These are phyloP conservation scores for Strobilomyces echinocephalus DNA, from an alignment of 768 basidiomycete species.

Conservation along the genomic window DNA sequence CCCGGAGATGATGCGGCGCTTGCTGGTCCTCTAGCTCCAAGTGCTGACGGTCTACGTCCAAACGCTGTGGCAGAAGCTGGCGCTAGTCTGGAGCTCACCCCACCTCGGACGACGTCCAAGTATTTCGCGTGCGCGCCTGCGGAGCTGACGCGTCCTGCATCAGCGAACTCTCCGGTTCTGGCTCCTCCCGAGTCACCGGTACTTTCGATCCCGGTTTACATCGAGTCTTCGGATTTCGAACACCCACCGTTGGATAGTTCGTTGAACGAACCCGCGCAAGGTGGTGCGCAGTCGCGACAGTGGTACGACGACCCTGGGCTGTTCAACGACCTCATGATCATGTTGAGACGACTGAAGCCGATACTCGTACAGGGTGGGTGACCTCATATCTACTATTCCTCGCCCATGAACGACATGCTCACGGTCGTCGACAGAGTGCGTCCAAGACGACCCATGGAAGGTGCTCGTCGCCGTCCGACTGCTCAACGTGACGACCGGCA, in stretches of 20 bases:
- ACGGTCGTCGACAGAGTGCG: constrained; percentile 35
- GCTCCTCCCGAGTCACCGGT: constrained; percentile 4
- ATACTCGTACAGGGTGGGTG: constrained; percentile 29
- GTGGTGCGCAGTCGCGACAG: not conserved
- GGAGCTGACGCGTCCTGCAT: not conserved
- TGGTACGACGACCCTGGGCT: constrained; percentile 4
- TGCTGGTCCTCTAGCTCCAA: not conserved
- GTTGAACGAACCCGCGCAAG: not conserved
- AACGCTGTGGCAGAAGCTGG: not conserved
- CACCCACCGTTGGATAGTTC: not conserved
- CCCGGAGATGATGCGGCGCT: not conserved
- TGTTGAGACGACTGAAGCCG: constrained; percentile 28
- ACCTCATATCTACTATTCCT: not conserved
- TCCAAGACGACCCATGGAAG: constrained; percentile 62
- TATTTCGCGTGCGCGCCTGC: constrained; percentile 9
- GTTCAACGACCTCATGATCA: constrained; percentile 22
- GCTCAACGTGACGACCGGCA: constrained; percentile 67
- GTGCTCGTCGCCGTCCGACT: constrained; percentile 62
- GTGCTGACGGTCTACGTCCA: not conserved
- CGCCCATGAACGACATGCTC: not conserved
- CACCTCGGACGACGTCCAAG: constrained; percentile 15
- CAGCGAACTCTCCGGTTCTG: not conserved
- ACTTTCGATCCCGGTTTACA: constrained; percentile 2
- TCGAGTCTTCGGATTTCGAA: constrained; percentile 6
- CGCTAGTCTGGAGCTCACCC: not conserved